Conservation (phyloP, 768 basidiomycete species). For the Podaxis pistillaris region DNA sequence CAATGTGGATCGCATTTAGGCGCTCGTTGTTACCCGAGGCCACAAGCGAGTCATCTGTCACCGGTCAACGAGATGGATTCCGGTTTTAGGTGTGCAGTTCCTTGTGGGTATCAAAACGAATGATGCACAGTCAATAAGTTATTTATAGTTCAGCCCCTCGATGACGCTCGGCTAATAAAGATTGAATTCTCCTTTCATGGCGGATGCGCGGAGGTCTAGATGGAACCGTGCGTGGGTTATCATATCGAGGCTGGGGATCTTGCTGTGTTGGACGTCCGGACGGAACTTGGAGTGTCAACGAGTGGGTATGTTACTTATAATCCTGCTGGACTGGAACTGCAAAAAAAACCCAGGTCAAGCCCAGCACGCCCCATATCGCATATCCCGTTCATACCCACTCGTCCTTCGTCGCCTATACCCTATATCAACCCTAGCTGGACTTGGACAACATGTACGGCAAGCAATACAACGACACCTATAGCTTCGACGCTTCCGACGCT, state of each 20-base stretch:
- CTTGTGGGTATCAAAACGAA: not conserved
- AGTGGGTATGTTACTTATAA: constrained; percentile 8
- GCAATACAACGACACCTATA: not conserved
- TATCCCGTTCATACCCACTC: not conserved
- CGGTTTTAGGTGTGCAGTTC: not conserved
- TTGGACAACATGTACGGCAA: not conserved
- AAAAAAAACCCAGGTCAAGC: not conserved
- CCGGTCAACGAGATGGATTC: not conserved
- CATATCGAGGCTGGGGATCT: not conserved
- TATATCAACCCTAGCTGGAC: not conserved
- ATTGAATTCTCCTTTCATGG: not conserved
- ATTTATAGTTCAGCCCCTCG: not conserved
- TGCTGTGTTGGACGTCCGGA: constrained; percentile 3
- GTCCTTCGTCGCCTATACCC: not conserved
- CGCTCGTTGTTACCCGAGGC: not conserved
- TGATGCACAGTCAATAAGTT: not conserved
- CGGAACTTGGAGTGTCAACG: constrained; percentile 6
- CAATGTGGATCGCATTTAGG: not conserved
- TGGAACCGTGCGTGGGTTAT: constrained; percentile 8
- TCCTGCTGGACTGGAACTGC: not conserved
- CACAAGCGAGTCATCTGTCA: not conserved
- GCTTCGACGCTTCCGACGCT: constrained; percentile 37
- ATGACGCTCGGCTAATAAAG: constrained; percentile 1
- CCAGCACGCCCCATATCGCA: not conserved
- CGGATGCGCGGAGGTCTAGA: not conserved